Evolutionary conservation across 176 grass and related monocot species (phyloP).

Genomic region (Eragrostis nindensis): DNA sequence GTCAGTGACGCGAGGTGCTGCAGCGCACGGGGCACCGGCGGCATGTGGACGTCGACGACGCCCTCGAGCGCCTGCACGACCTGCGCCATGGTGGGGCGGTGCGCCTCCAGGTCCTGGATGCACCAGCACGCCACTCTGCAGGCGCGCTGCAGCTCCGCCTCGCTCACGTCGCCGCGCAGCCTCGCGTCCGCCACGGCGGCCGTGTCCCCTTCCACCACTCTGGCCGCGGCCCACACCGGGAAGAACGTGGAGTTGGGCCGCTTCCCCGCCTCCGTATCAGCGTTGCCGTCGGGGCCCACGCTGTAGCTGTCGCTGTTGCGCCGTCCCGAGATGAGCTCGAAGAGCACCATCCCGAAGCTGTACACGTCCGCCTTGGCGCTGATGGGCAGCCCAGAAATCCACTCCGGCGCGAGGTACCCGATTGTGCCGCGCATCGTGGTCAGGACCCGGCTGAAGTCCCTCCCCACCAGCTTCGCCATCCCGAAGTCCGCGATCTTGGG

Average conservation of each 20-base stretch:
- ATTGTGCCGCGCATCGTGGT: conserved; percentile 43
- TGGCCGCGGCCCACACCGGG: conserved; percentile 35
- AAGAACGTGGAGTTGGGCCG: conserved; percentile 11
- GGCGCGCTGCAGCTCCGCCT: conserved; percentile 40
- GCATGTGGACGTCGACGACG: conserved; percentile 28
- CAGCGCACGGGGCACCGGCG: conserved; percentile 32
- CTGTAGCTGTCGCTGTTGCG: background rate
- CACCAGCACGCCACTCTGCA: conserved; percentile 52
- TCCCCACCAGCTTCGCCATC: conserved; percentile 41
- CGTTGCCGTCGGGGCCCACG: background rate
- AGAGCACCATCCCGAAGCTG: conserved; percentile 56
- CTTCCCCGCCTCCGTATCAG: background rate
- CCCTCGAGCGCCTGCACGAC: conserved; percentile 40
- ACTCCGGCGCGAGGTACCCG: conserved; percentile 52
- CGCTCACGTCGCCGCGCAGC: conserved; percentile 14
- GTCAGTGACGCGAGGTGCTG: conserved; percentile 13
- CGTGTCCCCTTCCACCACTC: conserved; percentile 19
- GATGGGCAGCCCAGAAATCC: conserved; percentile 44
- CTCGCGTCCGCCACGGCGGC: conserved; percentile 29
- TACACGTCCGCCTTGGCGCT: conserved; percentile 50
- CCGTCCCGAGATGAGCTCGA: conserved; percentile 43
- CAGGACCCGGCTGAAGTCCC: conserved; percentile 25
- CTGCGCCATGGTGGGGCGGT: conserved; percentile 46
- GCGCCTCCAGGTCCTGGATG: conserved; percentile 41
- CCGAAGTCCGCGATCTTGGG: conserved; percentile 28